A percentile compares a stretch with the other conserved stretches of the same genome.
Conservation (phyloP, 2,329 filamentous ascomycete genomes). For the Colletotrichum aenigma region DNA sequence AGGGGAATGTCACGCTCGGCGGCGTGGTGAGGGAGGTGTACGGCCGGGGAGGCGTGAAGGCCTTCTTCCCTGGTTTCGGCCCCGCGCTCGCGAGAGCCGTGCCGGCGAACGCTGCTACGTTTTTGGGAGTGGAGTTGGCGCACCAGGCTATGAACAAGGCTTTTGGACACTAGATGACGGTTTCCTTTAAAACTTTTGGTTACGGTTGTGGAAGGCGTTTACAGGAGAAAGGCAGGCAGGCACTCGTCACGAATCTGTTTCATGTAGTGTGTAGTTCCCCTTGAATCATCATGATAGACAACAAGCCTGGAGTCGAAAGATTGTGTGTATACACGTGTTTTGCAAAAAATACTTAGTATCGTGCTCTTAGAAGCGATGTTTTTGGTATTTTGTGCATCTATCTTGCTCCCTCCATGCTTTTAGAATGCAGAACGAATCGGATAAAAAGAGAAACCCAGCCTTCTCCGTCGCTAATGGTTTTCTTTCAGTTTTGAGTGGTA, state of each 20-base stretch:
- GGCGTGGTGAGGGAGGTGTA: slow-evolving; percentile 86
- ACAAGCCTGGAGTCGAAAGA: neutral
- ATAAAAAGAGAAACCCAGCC: neutral
- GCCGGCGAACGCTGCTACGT: slow-evolving; percentile 95
- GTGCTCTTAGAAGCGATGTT: neutral
- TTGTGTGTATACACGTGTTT: neutral
- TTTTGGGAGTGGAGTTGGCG: slow-evolving; percentile 83
- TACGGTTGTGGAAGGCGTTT: neutral
- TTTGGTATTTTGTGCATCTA: neutral
- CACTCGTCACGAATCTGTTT: neutral
- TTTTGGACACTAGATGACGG: slow-evolving; percentile 49
- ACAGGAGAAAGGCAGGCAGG: neutral
- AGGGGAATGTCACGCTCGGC: slow-evolving; percentile 80
- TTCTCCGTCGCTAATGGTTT: neutral
- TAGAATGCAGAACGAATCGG: neutral
- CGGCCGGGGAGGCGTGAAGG: slow-evolving; percentile 78
- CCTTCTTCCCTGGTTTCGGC: slow-evolving; percentile 97
- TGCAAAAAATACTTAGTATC: neutral
- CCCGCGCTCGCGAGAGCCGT: slow-evolving; percentile 92
- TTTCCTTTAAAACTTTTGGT: neutral
- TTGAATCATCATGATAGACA: neutral
- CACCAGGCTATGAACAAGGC: slow-evolving; percentile 82
- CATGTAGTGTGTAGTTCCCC: neutral
- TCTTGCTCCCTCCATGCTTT: neutral
- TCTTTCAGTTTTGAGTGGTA: neutral